Conservation (phyloP, 2,329 filamentous ascomycete species). For the Phyllosticta citrichinensis region DNA sequence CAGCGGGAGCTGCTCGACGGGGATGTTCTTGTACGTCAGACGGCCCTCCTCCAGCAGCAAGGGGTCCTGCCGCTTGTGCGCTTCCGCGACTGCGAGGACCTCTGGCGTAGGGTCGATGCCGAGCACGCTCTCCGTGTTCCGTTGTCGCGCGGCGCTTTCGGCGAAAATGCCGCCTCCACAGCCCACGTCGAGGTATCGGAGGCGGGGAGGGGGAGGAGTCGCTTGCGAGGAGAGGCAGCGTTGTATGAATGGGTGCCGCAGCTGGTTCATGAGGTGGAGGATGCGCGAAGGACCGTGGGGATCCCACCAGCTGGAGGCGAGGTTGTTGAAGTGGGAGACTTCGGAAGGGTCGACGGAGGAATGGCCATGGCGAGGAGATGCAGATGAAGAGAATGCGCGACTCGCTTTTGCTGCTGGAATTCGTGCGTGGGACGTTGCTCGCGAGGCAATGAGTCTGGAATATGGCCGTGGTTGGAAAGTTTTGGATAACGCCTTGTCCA, state of each 20-base stretch:
- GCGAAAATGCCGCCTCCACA: constrained; percentile 96
- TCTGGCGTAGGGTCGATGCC: constrained; percentile 69
- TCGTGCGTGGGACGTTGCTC: neutral
- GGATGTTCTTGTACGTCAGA: constrained; percentile 63
- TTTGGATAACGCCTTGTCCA: neutral
- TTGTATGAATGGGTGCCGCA: constrained; percentile 85
- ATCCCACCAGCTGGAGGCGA: constrained; percentile 96
- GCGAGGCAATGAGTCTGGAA: neutral
- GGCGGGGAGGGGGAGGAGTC: constrained; percentile 23
- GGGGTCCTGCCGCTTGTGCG: constrained; percentile 68
- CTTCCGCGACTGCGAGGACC: constrained; percentile 64
- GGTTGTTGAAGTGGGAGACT: constrained; percentile 86
- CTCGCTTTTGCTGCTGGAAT: neutral
- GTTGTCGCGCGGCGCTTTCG: constrained; percentile 67
- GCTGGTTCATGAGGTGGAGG: constrained; percentile 94
- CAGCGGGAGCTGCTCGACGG: constrained; percentile 58
- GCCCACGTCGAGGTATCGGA: constrained; percentile 80
- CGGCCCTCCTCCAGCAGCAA: constrained; percentile 44
- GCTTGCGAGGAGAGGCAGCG: constrained; percentile 47
- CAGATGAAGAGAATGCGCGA: neutral
- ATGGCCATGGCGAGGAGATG: neutral
- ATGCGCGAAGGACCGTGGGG: constrained; percentile 84
- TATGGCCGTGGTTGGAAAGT: neutral
- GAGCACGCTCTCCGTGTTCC: constrained; percentile 53
- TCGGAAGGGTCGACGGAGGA: constrained; percentile 64